Evolutionary conservation across 2,329 filamentous ascomycete species (phyloP).

Genomic region (Trichoderma sp.): DNA sequence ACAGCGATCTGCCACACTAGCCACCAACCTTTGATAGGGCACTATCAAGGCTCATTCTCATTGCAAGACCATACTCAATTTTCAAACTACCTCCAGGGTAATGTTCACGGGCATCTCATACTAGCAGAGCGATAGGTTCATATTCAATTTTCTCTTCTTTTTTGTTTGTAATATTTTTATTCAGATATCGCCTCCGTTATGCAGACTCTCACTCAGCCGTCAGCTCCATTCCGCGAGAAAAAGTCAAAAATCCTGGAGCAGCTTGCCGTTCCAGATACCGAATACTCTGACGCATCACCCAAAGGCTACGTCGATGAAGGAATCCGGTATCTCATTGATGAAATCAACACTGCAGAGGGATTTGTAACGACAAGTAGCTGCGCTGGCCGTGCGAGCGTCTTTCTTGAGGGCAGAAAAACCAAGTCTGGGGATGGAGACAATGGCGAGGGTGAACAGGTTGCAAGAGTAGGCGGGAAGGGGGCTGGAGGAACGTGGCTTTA

Average conservation of each 20-base stretch:
- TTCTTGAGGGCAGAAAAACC: slow-evolving; percentile 70
- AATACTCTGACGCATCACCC: slow-evolving; percentile 81
- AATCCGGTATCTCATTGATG: slow-evolving; percentile 72
- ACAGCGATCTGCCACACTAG: not conserved
- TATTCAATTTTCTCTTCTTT: not conserved
- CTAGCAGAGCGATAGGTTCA: not conserved
- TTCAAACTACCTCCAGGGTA: slow-evolving; percentile 1
- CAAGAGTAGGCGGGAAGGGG: slow-evolving; percentile 78
- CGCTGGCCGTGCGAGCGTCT: slow-evolving; percentile 82
- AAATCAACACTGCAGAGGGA: slow-evolving; percentile 72
- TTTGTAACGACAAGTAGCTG: slow-evolving; percentile 93
- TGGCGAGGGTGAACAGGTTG: slow-evolving; percentile 38
- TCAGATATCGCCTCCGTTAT: not conserved
- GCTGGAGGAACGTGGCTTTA: slow-evolving; percentile 82
- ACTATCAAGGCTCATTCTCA: not conserved
- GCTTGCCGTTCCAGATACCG: slow-evolving; percentile 63
- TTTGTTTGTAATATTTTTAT: not conserved
- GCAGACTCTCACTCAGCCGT: not conserved
- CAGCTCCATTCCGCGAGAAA: slow-evolving; percentile 29
- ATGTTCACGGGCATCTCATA: not conserved
- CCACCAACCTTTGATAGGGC: not conserved
- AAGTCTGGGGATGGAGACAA: slow-evolving; percentile 13
- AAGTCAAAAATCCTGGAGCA: slow-evolving; percentile 72
- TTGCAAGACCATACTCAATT: not conserved
- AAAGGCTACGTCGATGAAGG: slow-evolving; percentile 83